phyloP scores from a whole-genome alignment of 257 asterid species.

The Oldenlandia corymbosa region DNA sequence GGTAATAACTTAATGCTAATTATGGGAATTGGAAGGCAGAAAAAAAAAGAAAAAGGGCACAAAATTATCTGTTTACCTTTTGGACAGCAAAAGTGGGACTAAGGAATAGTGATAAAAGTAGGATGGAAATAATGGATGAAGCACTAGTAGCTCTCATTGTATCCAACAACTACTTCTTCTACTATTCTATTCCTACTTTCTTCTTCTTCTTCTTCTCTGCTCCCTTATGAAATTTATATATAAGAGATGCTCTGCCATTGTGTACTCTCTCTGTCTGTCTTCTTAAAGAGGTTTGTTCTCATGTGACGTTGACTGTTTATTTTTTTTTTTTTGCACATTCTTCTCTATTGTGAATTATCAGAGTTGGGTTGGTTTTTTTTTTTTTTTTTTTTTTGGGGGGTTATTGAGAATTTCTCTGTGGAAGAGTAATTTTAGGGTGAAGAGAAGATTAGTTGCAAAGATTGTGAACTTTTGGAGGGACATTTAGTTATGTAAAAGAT shows the following conservation, averaged over 20 bases:
- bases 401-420: too few relatives aligned
- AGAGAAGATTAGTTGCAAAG: not conserved
- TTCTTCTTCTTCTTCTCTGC: too few relatives aligned
- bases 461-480: too few relatives aligned
- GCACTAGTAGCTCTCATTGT: conserved; percentile 47
- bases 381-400: too few relatives aligned
- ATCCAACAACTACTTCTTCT: conserved; percentile 15
- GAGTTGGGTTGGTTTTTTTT: not conserved
- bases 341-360: not conserved
- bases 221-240: too few relatives aligned
- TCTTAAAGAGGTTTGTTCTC: conserved; percentile 13
- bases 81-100: conserved; percentile 67
- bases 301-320: not conserved
- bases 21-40: conserved; percentile 13
- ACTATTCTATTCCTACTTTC: conserved; percentile 5
- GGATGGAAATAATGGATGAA: conserved; percentile 33
- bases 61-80: conserved; percentile 46
- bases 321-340: not conserved
- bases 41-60: conserved; percentile 5
- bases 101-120: conserved; percentile 36
- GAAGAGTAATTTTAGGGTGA: not conserved
- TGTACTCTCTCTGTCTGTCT: not conserved
- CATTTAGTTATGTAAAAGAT: too few relatives aligned
- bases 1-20: conserved; percentile 2
- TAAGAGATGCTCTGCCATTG: too few relatives aligned